Conservation (phyloP, 345 rosid species). For the Populus euphratica region DNA sequence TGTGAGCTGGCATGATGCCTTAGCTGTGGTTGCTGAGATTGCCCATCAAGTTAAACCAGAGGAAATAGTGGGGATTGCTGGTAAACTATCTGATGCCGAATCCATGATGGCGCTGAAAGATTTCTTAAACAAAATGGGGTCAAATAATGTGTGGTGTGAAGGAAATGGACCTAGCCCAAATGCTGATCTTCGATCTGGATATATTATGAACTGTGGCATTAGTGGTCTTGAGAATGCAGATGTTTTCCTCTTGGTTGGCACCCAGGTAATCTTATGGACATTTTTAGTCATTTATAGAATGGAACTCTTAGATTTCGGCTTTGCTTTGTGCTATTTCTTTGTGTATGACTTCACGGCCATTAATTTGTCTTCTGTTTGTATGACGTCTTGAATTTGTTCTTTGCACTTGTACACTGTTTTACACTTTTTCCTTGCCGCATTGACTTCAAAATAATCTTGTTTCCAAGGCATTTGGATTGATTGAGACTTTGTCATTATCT, state of each 20-base stretch:
- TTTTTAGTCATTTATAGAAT: not conserved
- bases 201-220: conserved; percentile 83
- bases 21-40: conserved; percentile 84
- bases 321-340: not conserved
- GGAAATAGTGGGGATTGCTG: conserved; percentile 87
- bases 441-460: not conserved
- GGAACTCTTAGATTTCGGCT: not conserved
- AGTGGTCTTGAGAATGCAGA: conserved; percentile 94
- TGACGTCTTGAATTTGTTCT: not conserved
- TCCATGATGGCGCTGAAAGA: conserved; percentile 98
- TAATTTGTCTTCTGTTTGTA: not conserved
- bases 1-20: conserved; percentile 96
- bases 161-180: conserved; percentile 68
- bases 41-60: conserved; percentile 70
- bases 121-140: conserved; percentile 88
- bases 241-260: conserved; percentile 87
- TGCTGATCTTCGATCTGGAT: conserved; percentile 92
- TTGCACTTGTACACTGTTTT: not conserved
- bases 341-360: not conserved
- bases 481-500: conserved; percentile 1
- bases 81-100: conserved; percentile 93
- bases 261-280: conserved; percentile 53
- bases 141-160: conserved; percentile 90
- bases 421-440: not conserved
- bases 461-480: not conserved